A percentile compares a stretch with the other conserved stretches of the same genome.
Conservation (phyloP, 164 flowering plant species). For the Kalanchoe fedtschenkoi region DNA sequence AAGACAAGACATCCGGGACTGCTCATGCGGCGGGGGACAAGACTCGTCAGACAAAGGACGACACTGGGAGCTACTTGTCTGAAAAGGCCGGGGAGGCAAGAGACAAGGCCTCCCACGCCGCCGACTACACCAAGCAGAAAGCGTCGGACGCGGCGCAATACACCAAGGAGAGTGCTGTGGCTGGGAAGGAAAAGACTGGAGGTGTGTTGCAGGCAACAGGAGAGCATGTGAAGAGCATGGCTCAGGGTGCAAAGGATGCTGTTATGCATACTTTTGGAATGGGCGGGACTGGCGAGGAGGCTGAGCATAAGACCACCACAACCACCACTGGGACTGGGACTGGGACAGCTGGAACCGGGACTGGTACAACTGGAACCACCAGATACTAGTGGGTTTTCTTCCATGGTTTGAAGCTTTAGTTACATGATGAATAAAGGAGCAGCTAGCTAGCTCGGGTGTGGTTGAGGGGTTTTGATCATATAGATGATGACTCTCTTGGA, state of each 20-base stretch:
- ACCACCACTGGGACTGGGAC: too few species aligned
- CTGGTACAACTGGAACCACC: too few species aligned
- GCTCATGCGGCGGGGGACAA: constrained; percentile 24
- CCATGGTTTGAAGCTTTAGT: not conserved
- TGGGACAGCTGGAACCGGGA: too few species aligned
- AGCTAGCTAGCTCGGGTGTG: too few species aligned
- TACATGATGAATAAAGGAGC: too few species aligned
- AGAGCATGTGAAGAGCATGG: constrained; percentile 41
- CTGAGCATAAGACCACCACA: not conserved
- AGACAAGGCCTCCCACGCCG: constrained; percentile 7
- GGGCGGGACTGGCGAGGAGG: constrained; percentile 14
- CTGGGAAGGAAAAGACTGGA: constrained; percentile 36
- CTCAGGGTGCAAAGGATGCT: constrained; percentile 49
- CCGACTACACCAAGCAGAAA: constrained; percentile 6
- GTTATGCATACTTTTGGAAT: constrained; percentile 52
- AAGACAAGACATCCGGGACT: constrained; percentile 24
- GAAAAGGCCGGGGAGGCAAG: constrained; percentile 11
- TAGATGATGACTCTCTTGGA: too few species aligned
- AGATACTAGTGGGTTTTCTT: not conserved
- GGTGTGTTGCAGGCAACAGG: constrained; percentile 40
- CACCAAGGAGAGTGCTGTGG: constrained; percentile 22
- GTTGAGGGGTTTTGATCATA: too few species aligned
- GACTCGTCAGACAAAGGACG: constrained; percentile 14
- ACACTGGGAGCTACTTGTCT: constrained; percentile 6
- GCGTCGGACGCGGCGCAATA: constrained; percentile 12